These are phyloP conservation scores for Withania somnifera DNA, from an alignment of 305 asterid species.

Conservation along the genomic window DNA sequence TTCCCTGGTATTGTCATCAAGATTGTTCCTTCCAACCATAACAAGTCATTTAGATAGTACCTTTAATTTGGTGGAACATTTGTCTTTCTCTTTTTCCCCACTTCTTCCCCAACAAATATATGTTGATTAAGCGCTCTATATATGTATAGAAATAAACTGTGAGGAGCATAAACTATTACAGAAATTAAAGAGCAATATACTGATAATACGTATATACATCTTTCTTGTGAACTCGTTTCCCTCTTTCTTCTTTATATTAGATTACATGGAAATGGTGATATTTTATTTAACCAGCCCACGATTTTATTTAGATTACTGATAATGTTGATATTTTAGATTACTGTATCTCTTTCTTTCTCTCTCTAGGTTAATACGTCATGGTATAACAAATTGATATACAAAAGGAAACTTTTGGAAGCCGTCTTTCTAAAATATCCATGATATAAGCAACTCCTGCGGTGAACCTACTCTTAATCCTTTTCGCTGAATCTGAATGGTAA, in stretches of 20 bases:
- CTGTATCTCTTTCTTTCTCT: too few relatives aligned
- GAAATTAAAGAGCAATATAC: neutral
- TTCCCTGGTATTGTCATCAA: conserved; percentile 26
- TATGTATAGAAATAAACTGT: neutral
- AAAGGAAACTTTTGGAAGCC: too few relatives aligned
- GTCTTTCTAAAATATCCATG: too few relatives aligned
- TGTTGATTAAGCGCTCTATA: neutral
- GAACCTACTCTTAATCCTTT: too few relatives aligned
- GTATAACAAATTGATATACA: too few relatives aligned
- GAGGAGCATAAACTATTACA: neutral
- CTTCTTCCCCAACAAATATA: neutral
- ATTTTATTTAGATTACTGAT: too few relatives aligned
- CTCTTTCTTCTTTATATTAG: neutral
- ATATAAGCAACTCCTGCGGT: too few relatives aligned
- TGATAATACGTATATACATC: neutral
- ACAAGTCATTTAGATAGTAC: neutral
- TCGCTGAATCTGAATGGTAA: too few relatives aligned
- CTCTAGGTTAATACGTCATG: too few relatives aligned
- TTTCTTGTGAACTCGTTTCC: neutral
- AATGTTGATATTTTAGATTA: too few relatives aligned
- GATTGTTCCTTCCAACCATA: conserved; percentile 12
- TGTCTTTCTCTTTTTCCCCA: too few relatives aligned
- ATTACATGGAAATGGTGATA: neutral
- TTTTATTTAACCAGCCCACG: too few relatives aligned
- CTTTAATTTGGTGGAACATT: neutral